phyloP scores from a whole-genome alignment of 371 early-diverging fungal genomes.

The Fennellomyces sp. region DNA sequence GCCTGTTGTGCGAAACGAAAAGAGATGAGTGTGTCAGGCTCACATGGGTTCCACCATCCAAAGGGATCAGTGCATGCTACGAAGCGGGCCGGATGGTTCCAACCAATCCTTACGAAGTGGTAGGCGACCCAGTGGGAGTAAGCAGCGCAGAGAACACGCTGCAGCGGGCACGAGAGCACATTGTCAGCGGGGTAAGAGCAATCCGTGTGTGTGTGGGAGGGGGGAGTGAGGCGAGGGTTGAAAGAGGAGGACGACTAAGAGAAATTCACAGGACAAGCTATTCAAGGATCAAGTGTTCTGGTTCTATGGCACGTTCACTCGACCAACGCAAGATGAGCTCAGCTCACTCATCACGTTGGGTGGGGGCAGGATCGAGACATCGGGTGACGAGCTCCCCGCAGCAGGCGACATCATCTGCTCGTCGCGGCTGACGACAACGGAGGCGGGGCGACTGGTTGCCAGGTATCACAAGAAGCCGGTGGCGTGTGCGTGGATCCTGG shows the following conservation, averaged over 20 bases:
- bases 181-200: not conserved
- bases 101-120: not conserved
- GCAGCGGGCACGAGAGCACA: not conserved
- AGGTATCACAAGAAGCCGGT: not conserved
- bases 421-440: not conserved
- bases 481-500: not conserved
- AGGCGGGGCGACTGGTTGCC: not conserved
- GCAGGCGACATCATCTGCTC: not conserved
- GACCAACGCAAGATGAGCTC: not conserved
- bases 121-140: not conserved
- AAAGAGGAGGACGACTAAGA: too few species aligned
- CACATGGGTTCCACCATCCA: not conserved
- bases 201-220: too few species aligned
- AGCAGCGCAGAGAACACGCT: not conserved
- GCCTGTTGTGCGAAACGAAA: not conserved
- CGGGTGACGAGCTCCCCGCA: not conserved
- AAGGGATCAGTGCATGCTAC: not conserved
- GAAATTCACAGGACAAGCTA: not conserved
- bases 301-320: not conserved
- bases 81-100: not conserved
- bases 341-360: not conserved
- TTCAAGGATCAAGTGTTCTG: not conserved
- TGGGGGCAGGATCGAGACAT: not conserved
- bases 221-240: not conserved
- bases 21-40: not conserved